Conservation (phyloP, 2,329 filamentous ascomycete species). For the Fusarium goolgardi region DNA sequence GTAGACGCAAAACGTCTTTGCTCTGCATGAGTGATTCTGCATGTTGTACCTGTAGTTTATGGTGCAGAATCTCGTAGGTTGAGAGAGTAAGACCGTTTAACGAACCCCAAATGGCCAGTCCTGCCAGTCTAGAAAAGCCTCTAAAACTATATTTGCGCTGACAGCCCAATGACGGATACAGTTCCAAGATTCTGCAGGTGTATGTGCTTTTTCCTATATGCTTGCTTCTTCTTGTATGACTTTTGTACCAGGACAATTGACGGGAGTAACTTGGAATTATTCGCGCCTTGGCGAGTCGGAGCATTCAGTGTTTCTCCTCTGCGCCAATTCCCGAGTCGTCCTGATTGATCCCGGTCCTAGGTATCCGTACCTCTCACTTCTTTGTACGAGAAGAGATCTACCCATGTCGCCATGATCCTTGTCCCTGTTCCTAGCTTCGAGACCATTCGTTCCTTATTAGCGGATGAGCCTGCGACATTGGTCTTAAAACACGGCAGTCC, state of each 20-base stretch:
- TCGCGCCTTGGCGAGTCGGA: conserved; percentile 6
- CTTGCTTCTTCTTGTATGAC: conserved; percentile 9
- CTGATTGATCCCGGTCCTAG: background rate
- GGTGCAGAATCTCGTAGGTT: background rate
- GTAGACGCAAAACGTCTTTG: background rate
- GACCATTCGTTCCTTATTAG: conserved; percentile 25
- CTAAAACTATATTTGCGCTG: conserved; percentile 3
- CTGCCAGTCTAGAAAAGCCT: conserved; percentile 11
- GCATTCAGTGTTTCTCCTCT: conserved; percentile 29
- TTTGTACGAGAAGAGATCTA: conserved; percentile 5
- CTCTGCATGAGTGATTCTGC: conserved; percentile 1
- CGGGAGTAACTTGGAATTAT: conserved; percentile 1
- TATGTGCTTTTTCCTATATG: background rate
- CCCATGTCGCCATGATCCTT: conserved; percentile 3
- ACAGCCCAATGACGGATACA: background rate
- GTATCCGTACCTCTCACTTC: background rate
- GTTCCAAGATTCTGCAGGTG: background rate
- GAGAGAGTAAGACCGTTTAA: background rate
- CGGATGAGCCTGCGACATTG: conserved; percentile 36
- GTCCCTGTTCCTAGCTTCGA: conserved; percentile 8
- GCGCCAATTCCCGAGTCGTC: conserved; percentile 18
- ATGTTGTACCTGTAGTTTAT: conserved; percentile 5
- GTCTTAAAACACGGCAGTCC: conserved; percentile 40
- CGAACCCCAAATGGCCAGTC: background rate
- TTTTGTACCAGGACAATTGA: conserved; percentile 2